phyloP scores from a whole-genome alignment of 306 rosid species.

The Inga leiocalycina region DNA sequence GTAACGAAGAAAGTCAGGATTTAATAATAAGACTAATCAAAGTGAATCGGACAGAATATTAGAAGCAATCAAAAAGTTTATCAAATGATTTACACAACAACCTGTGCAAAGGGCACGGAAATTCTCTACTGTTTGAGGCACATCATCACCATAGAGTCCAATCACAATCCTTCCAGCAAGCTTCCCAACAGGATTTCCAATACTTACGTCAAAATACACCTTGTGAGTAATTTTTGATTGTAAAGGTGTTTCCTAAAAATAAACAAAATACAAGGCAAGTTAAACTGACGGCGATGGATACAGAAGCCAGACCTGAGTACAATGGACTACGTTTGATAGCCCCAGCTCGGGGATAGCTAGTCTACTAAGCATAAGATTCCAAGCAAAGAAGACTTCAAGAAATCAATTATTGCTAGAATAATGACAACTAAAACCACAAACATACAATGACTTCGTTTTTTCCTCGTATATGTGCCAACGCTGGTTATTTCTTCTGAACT shows the following conservation, averaged over 20 bases:
- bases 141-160: conserved; percentile 95
- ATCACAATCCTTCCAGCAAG: conserved; percentile 85
- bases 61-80: background rate
- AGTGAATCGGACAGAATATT: background rate
- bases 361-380: background rate
- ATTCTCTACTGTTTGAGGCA: conserved; percentile 89
- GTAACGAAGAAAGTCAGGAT: background rate
- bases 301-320: background rate
- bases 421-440: background rate
- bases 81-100: conserved; percentile 21
- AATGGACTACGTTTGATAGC: background rate
- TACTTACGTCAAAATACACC: conserved; percentile 81
- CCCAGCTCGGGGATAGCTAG: background rate
- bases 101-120: conserved; percentile 98
- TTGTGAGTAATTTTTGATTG: conserved; percentile 88
- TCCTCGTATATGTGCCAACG: background rate
- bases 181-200: conserved; percentile 96
- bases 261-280: background rate
- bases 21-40: background rate
- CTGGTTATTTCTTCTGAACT: background rate
- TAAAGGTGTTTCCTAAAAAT: conserved; percentile 45
- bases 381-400: background rate
- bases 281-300: background rate
- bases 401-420: background rate
- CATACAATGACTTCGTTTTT: background rate